Conservation (phyloP, 495 filamentous ascomycete species). For the Rusavskia elegans region DNA sequence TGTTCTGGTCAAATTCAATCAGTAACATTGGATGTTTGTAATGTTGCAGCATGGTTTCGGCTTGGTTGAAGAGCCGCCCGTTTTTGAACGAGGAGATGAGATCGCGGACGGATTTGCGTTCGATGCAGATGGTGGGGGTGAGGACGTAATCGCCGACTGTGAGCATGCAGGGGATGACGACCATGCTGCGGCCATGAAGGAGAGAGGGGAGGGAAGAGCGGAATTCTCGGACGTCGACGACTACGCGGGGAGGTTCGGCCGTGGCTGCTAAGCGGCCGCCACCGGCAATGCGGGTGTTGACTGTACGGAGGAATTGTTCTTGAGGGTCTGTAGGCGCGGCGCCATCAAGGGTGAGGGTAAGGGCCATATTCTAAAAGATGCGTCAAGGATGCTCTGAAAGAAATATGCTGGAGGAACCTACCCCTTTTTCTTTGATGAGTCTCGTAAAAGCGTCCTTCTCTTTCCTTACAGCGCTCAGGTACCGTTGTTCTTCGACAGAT, state of each 20-base stretch:
- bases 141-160: conserved; percentile 96
- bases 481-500: conserved; percentile 92
- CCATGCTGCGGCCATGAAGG: conserved; percentile 70
- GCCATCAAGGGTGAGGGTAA: conserved; percentile 64
- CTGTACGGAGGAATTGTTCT: conserved; percentile 82
- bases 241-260: conserved; percentile 76
- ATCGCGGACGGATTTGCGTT: conserved; percentile 85
- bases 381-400: not conserved
- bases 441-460: conserved; percentile 94
- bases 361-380: conserved; percentile 51
- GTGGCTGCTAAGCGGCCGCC: conserved; percentile 81
- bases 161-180: conserved; percentile 82
- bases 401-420: conserved; percentile 15
- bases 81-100: conserved; percentile 82
- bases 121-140: conserved; percentile 76
- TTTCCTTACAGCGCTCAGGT: conserved; percentile 69
- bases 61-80: conserved; percentile 81
- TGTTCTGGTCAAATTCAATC: conserved; percentile 96
- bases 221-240: conserved; percentile 93
- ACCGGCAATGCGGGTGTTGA: conserved; percentile 93
- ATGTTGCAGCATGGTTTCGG: conserved; percentile 83
- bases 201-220: conserved; percentile 83
- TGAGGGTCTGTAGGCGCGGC: conserved; percentile 65
- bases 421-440: conserved; percentile 80
- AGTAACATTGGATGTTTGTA: conserved; percentile 85